phyloP scores from a whole-genome alignment of 2,329 filamentous ascomycete species.

The Immersiporthe knoxdaviesiana region DNA sequence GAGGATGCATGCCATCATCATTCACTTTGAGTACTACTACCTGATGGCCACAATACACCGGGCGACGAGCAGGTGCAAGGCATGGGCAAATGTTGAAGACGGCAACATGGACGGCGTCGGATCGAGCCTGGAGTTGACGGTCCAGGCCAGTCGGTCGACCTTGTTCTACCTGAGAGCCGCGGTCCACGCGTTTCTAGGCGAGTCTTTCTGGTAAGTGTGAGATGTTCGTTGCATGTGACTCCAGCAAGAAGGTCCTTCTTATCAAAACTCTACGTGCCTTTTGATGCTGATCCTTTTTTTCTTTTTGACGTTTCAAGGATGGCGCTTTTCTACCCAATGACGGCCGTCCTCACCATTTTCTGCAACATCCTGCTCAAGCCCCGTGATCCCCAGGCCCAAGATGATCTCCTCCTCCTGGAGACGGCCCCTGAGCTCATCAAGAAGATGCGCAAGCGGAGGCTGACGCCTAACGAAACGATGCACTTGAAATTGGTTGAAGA shows the following conservation, averaged over 20 bases:
- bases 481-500: conserved; percentile 27
- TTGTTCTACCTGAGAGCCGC: conserved; percentile 51
- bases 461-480: conserved; percentile 41
- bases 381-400: conserved; percentile 43
- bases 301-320: conserved; percentile 51
- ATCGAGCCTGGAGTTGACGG: conserved; percentile 56
- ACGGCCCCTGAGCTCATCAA: conserved; percentile 46
- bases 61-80: conserved; percentile 55
- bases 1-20: conserved; percentile 51
- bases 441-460: conserved; percentile 39
- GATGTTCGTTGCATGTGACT: too few species aligned
- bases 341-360: conserved; percentile 57
- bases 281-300: conserved; percentile 20
- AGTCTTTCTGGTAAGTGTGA: conserved; percentile 52
- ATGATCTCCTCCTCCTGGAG: conserved; percentile 52
- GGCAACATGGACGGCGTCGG: conserved; percentile 49
- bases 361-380: conserved; percentile 57
- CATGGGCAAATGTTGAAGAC: conserved; percentile 41
- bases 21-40: conserved; percentile 60
- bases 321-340: conserved; percentile 60
- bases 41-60: conserved; percentile 59
- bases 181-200: conserved; percentile 46
- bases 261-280: too few species aligned
- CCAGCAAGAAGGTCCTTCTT: too few species aligned
- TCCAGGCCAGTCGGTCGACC: conserved; percentile 60